These are phyloP conservation scores for Ceriops zippeliana DNA, from an alignment of 345 rosid species.

Conservation along the genomic window DNA sequence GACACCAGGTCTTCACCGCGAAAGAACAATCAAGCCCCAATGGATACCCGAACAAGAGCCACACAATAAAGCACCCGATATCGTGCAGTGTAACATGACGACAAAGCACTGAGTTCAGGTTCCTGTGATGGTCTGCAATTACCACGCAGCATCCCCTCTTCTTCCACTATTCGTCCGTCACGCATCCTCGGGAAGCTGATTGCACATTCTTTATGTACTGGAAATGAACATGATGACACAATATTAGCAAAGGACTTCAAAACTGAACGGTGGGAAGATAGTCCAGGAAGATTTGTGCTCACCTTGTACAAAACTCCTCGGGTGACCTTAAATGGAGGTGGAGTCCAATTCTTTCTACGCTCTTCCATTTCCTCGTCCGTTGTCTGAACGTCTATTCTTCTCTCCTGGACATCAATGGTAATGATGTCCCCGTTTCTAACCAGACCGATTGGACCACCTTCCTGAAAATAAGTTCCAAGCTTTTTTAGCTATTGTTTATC, in stretches of 20 bases:
- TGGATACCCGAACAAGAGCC: not conserved
- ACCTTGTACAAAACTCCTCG: slow-evolving; percentile 83
- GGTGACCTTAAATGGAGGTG: slow-evolving; percentile 69
- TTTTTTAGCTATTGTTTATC: not conserved
- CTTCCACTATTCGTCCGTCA: slow-evolving; percentile 68
- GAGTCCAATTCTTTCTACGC: slow-evolving; percentile 67
- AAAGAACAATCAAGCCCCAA: not conserved
- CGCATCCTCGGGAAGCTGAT: slow-evolving; percentile 84
- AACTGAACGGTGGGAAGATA: too few species aligned
- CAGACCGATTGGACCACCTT: slow-evolving; percentile 95
- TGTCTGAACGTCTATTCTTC: slow-evolving; percentile 65
- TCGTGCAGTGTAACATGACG: too few species aligned
- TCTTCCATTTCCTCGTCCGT: slow-evolving; percentile 58
- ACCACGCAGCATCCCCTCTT: not conserved
- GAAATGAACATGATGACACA: slow-evolving; percentile 14
- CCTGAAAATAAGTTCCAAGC: slow-evolving; percentile 40
- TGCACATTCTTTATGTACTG: slow-evolving; percentile 95
- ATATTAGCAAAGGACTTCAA: too few species aligned
- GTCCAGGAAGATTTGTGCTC: not conserved
- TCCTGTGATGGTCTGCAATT: not conserved
- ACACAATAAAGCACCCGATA: not conserved
- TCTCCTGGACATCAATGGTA: slow-evolving; percentile 64
- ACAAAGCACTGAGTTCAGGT: not conserved
- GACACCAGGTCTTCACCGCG: not conserved
- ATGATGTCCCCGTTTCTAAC: slow-evolving; percentile 72